Evolutionary conservation across 2,329 filamentous ascomycete species (phyloP).

Genomic region (Paradendryphiella salina): DNA sequence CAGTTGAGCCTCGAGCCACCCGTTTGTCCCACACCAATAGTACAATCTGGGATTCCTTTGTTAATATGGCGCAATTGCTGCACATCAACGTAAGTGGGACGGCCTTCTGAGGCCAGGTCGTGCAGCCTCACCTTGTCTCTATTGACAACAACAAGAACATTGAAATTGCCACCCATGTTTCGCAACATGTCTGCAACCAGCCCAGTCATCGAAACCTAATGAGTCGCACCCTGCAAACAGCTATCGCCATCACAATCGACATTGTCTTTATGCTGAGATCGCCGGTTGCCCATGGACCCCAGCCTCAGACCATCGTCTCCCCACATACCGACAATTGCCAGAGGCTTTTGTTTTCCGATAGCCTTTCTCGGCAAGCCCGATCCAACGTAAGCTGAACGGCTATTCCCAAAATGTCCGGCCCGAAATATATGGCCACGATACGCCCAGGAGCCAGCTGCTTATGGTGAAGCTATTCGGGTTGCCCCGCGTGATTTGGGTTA

Average conservation of each 20-base stretch:
- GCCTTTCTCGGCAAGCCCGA: background rate
- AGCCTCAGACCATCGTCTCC: background rate
- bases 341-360: background rate
- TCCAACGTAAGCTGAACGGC: slow-evolving; percentile 2
- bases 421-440: slow-evolving; percentile 1
- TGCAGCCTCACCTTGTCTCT: slow-evolving; percentile 7
- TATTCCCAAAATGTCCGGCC: background rate
- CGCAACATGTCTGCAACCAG: slow-evolving; percentile 3
- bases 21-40: slow-evolving; percentile 18
- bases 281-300: background rate
- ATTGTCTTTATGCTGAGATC: background rate
- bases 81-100: slow-evolving; percentile 10
- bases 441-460: background rate
- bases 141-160: background rate
- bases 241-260: background rate
- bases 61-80: slow-evolving; percentile 15
- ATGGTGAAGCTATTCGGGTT: background rate
- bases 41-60: slow-evolving; percentile 15
- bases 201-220: background rate
- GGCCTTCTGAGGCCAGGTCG: background rate
- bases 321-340: background rate
- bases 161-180: slow-evolving; percentile 10
- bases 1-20: slow-evolving; percentile 21
- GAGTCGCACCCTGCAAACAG: background rate
- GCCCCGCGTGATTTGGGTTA: background rate